Base-by-base conservation (phyloP, 2,329 filamentous ascomycete species). In the Diaporthe velutina region DNA sequence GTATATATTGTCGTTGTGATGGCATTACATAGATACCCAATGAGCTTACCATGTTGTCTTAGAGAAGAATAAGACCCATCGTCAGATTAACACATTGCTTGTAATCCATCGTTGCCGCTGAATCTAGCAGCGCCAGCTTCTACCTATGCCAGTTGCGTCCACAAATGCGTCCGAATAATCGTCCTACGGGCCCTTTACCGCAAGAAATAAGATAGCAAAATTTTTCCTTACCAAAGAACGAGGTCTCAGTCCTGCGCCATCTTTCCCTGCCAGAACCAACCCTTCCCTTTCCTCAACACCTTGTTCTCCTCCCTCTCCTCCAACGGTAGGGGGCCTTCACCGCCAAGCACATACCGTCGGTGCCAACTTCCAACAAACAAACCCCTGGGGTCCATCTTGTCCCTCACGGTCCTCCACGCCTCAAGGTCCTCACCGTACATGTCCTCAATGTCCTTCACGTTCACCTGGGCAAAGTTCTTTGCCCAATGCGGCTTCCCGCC, bases 311-410 rank as follows among this genome's bases (percentile, higher is more conserved):
- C 75, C 71, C 73, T 71, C 68, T 76, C 75, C 74, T 76, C 75
- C 66, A 76, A 33, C 50, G 75, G 75, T 60, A 76, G 28, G 57
- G 71, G 42, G 22, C 22, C 60, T 7, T 55, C 70, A 12, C 77
- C 82, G 40, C 82, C 83, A 55, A 91, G 82, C 28, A 98, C 85
- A 79, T 91, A 90, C 70, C 93, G 89, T 38, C 93, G 88, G 83
- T 98, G 95, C 96, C 96, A 99, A 66, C 95, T 92, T 2, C 96
- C 96, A 19, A 96, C 88, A 83, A 96, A 96, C 88, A 96, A 91
- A 71, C 93, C 93, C 76, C 95, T 91, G 0, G 92, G 91, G 80
- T 96, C 94, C 52, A 90, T 89, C 77, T 91, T 87, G 73, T 90
- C 86, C 75, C 94, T 88, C 19, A 95, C 88, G 57, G 85, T 84